Conservation (phyloP, 1,139 yeast species). For the Saccharomyces hybrid region DNA sequence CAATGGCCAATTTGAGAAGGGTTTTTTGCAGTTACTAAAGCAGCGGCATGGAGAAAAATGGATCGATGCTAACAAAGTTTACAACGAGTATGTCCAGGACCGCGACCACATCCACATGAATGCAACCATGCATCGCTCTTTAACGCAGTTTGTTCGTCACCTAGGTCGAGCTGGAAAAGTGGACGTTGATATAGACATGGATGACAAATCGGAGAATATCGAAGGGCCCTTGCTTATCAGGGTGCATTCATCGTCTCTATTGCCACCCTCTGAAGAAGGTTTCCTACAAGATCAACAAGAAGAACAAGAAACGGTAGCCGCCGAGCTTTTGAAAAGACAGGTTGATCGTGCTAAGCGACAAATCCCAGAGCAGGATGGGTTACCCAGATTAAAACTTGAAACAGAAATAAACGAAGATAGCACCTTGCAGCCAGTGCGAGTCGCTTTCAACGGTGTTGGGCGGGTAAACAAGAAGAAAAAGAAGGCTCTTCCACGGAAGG, state of each 20-base stretch:
- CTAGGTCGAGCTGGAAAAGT: constrained; percentile 57
- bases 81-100: constrained; percentile 79
- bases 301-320: background rate
- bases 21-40: constrained; percentile 57
- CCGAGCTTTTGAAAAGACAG: background rate
- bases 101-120: constrained; percentile 84
- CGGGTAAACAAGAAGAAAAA: background rate
- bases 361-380: background rate
- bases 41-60: constrained; percentile 74
- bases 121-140: constrained; percentile 70
- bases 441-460: background rate
- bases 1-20: constrained; percentile 52
- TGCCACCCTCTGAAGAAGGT: background rate
- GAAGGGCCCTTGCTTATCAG: constrained; percentile 6
- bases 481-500: background rate
- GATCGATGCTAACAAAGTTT: constrained; percentile 75
- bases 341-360: background rate
- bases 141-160: constrained; percentile 63
- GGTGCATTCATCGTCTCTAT: background rate
- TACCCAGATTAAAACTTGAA: background rate
- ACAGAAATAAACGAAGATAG: background rate
- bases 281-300: background rate
- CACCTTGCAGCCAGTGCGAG: background rate
- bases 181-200: constrained; percentile 36
- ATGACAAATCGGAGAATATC: background rate